Conservation (phyloP, 75 land plant species). For the Pseudotsuga menziesii region DNA sequence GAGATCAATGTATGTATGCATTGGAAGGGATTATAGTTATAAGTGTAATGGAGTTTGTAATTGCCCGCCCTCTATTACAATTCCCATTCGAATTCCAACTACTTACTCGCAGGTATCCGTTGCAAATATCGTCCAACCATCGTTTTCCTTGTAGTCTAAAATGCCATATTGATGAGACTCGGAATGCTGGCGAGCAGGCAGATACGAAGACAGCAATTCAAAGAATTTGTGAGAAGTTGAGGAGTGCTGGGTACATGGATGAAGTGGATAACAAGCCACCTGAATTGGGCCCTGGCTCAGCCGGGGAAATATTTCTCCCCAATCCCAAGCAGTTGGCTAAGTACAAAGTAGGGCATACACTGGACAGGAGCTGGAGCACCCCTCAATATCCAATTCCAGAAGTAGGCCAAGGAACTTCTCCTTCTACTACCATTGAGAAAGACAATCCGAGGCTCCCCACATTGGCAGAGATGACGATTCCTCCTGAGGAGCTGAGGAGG, state of each 20-base stretch:
- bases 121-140: too few species aligned
- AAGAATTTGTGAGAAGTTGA: constrained; percentile 9
- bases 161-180: not conserved
- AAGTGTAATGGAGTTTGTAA: too few species aligned
- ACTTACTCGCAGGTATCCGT: not conserved
- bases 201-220: constrained; percentile 3
- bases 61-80: too few species aligned
- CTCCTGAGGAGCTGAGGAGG: constrained; percentile 52
- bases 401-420: not conserved
- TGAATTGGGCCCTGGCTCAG: not conserved
- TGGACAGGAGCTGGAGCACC: not conserved
- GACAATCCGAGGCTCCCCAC: constrained; percentile 10
- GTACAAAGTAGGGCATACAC: not conserved
- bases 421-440: not conserved
- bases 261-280: not conserved
- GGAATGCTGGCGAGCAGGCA: not conserved
- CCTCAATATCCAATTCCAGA: not conserved
- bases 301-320: constrained; percentile 11
- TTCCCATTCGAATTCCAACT: too few species aligned
- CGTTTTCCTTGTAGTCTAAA: too few species aligned
- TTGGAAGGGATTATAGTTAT: too few species aligned
- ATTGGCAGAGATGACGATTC: constrained; percentile 56
- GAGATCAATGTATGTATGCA: too few species aligned
- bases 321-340: not conserved
- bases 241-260: not conserved